Evolutionary conservation across 371 early-diverging fungal genomes (phyloP).

Genomic region (Apophysomyces elegans): DNA sequence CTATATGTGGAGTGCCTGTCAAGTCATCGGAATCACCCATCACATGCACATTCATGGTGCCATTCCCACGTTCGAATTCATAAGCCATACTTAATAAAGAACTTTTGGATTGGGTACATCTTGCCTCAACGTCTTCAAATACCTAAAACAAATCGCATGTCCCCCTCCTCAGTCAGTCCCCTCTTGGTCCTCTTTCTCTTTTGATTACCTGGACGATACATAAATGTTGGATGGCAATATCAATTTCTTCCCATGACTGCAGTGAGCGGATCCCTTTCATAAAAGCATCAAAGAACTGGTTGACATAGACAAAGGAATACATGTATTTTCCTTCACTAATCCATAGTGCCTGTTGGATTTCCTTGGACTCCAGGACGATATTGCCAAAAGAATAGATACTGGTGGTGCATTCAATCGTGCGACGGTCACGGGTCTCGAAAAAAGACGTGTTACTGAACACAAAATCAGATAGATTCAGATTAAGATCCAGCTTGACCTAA

Average conservation of each 20-base stretch:
- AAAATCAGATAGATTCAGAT: constrained; percentile 46
- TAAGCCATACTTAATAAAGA: constrained; percentile 39
- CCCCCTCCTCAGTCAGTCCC: no score
- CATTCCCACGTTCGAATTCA: constrained; percentile 59
- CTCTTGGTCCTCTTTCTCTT: no score
- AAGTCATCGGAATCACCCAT: constrained; percentile 15
- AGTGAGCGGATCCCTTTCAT: constrained; percentile 54
- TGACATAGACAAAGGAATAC: constrained; percentile 59
- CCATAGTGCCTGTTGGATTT: constrained; percentile 58
- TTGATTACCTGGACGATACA: constrained; percentile 54
- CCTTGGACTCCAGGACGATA: constrained; percentile 63
- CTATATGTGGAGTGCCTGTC: not conserved
- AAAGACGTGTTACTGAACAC: constrained; percentile 52
- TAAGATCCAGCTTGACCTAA: constrained; percentile 46
- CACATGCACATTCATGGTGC: constrained; percentile 38
- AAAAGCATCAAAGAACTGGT: constrained; percentile 67
- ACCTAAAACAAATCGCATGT: constrained; percentile 22
- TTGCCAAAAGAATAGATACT: constrained; percentile 68
- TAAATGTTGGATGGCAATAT: constrained; percentile 56
- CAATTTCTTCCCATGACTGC: constrained; percentile 55
- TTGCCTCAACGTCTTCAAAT: constrained; percentile 58
- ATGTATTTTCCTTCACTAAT: constrained; percentile 47
- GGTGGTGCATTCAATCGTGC: constrained; percentile 63
- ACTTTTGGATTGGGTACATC: constrained; percentile 22
- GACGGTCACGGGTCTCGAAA: constrained; percentile 56